A percentile compares a stretch with the other conserved stretches of the same genome.
phyloP scores from a whole-genome alignment of 176 grass and related monocot genomes.

The Rhipidocladum racemiflorum region DNA sequence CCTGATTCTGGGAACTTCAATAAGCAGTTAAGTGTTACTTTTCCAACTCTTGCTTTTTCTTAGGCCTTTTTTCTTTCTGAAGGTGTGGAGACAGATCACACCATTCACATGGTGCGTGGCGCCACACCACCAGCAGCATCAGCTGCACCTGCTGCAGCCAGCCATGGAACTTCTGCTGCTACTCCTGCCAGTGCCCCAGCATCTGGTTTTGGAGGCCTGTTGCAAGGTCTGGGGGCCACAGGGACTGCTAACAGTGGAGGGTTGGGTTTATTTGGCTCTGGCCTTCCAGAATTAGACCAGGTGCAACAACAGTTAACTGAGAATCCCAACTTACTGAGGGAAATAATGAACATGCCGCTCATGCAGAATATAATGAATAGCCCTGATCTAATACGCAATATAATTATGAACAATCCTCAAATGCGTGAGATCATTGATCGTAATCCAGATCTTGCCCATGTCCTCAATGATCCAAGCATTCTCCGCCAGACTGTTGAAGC shows the following conservation, averaged over 20 bases:
- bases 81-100: conserved; percentile 79
- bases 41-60: not conserved
- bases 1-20: not conserved
- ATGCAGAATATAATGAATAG: conserved; percentile 76
- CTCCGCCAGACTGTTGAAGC: conserved; percentile 79
- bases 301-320: conserved; percentile 75
- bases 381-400: conserved; percentile 62
- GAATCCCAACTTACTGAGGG: conserved; percentile 75
- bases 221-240: conserved; percentile 50
- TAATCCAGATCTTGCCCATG: conserved; percentile 78
- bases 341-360: conserved; percentile 70
- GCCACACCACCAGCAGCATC: conserved; percentile 37
- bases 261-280: conserved; percentile 30
- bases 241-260: conserved; percentile 48
- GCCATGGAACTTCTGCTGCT: conserved; percentile 30
- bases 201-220: conserved; percentile 44
- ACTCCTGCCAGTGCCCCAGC: conserved; percentile 26
- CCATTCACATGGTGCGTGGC: conserved; percentile 75
- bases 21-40: not conserved
- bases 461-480: conserved; percentile 75
- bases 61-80: conserved; percentile 5
- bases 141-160: conserved; percentile 38
- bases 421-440: conserved; percentile 84
- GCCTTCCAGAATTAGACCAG: conserved; percentile 56
- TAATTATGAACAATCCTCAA: conserved; percentile 92